Base-by-base conservation (phyloP, 2,329 filamentous ascomycete species). In the Coniella vitis region DNA sequence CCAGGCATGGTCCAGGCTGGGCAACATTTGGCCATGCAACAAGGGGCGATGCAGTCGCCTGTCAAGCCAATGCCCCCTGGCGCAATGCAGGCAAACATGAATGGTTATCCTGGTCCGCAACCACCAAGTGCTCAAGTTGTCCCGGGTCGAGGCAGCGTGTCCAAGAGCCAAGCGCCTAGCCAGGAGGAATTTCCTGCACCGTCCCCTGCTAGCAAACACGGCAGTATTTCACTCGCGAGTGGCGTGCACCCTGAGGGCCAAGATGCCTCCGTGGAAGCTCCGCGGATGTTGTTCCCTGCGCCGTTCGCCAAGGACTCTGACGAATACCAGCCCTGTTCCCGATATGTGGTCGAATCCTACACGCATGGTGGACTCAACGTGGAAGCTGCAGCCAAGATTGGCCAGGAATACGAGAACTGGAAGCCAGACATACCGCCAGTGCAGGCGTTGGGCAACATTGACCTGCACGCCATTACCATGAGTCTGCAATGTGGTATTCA, bases 401-500 rank as follows among this genome's bases (percentile, higher is more conserved):
- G 85, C 4, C 73, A 76, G 31, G 81, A 87, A 40, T 74, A 95
- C 34, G 71, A 81, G 43, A 74, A 75, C 38, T 73, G 81, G 58
- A 87, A 83, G 59, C 89, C 90, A 0, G 84, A 87, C 49, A 75
- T 90, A 34, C 91, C 93, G 0, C 71, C 74, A 2, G 74, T 90
- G 16, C 71, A 77, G 19, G 90, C 97, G 58, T 75, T 97, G 45
- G 93, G 91, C 8, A 78, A 89, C 17, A 87, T 97, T 55, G 91
- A 98, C 61, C 84, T 97, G 22, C 85, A 90, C 56, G 90, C 91
- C 17, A 74, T 98, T 36, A 95, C 85, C 1, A 86, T 90, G 72
- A 90, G 89, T 60, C 71, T 98, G 34, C 90, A 95, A 62, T 94
- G 87, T 47, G 91, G 91, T 1, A 86, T 97, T 38, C 84, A 90